phyloP scores from a whole-genome alignment of 345 rosid species.

The Lepidium africanum region DNA sequence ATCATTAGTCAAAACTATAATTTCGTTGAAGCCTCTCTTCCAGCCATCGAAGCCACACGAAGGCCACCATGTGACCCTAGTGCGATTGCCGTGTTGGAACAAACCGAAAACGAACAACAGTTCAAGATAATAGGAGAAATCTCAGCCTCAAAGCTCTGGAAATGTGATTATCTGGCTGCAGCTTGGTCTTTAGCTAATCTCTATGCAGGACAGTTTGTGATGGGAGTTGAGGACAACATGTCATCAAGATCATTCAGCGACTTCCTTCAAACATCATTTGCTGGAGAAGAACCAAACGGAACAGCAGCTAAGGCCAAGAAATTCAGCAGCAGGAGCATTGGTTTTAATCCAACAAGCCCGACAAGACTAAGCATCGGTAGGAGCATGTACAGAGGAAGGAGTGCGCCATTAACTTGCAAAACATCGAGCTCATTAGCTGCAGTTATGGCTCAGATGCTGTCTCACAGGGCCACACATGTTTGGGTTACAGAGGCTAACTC shows the following conservation, averaged over 20 bases:
- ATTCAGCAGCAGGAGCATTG: slow-evolving; percentile 91
- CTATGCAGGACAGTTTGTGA: slow-evolving; percentile 88
- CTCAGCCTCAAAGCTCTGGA: slow-evolving; percentile 90
- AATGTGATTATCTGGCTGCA: slow-evolving; percentile 83
- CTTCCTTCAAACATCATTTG: slow-evolving; percentile 38
- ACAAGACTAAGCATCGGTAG: slow-evolving; percentile 47
- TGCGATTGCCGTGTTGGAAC: slow-evolving; percentile 75
- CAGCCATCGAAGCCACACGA: slow-evolving; percentile 55
- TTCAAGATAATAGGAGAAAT: slow-evolving; percentile 83
- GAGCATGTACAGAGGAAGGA: slow-evolving; percentile 93
- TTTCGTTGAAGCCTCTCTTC: slow-evolving; percentile 60
- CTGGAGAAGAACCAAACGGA: slow-evolving; percentile 28
- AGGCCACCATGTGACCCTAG: slow-evolving; percentile 60
- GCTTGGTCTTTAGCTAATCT: slow-evolving; percentile 96
- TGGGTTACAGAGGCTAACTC: slow-evolving; percentile 85
- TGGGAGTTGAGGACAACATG: slow-evolving; percentile 86
- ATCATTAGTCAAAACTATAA: slow-evolving; percentile 54
- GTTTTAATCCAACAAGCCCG: slow-evolving; percentile 60
- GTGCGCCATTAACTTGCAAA: slow-evolving; percentile 89
- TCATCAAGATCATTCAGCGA: slow-evolving; percentile 56
- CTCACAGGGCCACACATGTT: slow-evolving; percentile 89
- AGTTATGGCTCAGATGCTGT: slow-evolving; percentile 97
- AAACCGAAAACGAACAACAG: slow-evolving; percentile 39
- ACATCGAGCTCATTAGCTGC: slow-evolving; percentile 81
- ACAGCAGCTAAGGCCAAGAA: slow-evolving; percentile 44